Base-by-base conservation (phyloP, 2,329 filamentous ascomycete species). In the Rosellinia necatrix region DNA sequence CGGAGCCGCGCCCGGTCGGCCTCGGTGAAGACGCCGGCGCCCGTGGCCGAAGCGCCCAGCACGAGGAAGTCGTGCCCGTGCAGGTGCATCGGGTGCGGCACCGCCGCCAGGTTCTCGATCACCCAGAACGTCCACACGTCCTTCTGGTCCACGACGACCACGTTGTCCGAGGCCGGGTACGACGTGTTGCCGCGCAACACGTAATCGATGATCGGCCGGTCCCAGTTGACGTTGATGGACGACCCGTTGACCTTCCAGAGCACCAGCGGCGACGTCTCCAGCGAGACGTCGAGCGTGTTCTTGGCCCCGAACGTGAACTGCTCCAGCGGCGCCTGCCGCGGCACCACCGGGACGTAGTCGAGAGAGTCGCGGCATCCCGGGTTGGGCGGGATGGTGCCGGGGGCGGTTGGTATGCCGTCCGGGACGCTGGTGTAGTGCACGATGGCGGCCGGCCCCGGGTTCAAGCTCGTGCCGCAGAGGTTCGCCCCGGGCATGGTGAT, bases 1-100 rank as follows among this genome's bases (percentile, higher is more conserved):
- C 69, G 72, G 8, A 74, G 68, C 27, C 29, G 56, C n/a, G 58
- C 65, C 49, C 63, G 69, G 40, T 67, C 62, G 3, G 65, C 60
- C 24, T 56, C 51, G 7, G 47, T 54, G 54, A 69, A 69, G 3
- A 13, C 13, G 22, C 63, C 65, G 5, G 46, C 47, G 22, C 51
- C 48, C 6, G 21, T 32, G 17, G 24, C 50, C n/a, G 65, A 64
- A 6, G 53, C 48, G 9, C 68, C 72, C 0, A 74, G 66, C 19
- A 74, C 52, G 9, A 67, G 52, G 56, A 72, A 71, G 58, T 74
- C 72, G 54, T 74, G 72, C 10, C 69, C 69, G 62, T 70, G 69
- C 34, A 71, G 58, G 53, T 71, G 69, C 50, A 71, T 69, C 15
- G 69, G 68, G 56, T 71, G 68, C 21, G 58, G 56, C 19, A 66